Conservation (phyloP, 331 rosid species). For the Quercus tomentella region DNA sequence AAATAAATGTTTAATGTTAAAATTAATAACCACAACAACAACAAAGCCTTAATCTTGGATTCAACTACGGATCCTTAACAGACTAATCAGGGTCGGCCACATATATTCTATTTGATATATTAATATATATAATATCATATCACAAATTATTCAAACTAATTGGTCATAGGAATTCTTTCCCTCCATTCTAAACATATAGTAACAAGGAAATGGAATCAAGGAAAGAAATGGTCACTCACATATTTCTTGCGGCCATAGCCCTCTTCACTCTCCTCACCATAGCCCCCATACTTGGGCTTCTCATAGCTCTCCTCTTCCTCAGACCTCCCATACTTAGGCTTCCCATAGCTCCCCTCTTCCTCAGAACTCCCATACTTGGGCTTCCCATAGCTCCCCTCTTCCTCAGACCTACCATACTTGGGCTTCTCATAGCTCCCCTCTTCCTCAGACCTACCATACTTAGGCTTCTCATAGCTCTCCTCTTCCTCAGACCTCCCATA, state of each 20-base stretch:
- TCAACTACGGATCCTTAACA: too few relatives aligned
- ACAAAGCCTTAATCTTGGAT: too few relatives aligned
- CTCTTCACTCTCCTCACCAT: slow-evolving; percentile 28
- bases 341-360: slow-evolving; percentile 28
- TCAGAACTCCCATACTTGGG: slow-evolving; percentile 31
- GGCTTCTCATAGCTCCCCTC: slow-evolving; percentile 28
- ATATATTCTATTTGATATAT: background rate
- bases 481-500: slow-evolving; percentile 26
- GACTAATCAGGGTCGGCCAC: too few relatives aligned
- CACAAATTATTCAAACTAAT: background rate
- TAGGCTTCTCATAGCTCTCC: slow-evolving; percentile 38
- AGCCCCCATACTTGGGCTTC: slow-evolving; percentile 21
- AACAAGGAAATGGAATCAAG: background rate
- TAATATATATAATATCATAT: background rate
- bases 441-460: slow-evolving; percentile 31
- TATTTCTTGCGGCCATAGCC: slow-evolving; percentile 74
- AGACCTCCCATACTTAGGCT: slow-evolving; percentile 20
- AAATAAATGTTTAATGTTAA: too few relatives aligned
- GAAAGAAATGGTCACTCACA: slow-evolving; percentile 44
- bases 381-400: slow-evolving; percentile 35
- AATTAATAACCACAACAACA: too few relatives aligned
- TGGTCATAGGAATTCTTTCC: too few relatives aligned
- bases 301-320: slow-evolving; percentile 7
- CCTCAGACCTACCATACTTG: slow-evolving; percentile 23
- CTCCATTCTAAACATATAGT: background rate